These are phyloP conservation scores for Helotiales sp. DNA, from an alignment of 2,329 filamentous ascomycete genomes.

Conservation along the genomic window DNA sequence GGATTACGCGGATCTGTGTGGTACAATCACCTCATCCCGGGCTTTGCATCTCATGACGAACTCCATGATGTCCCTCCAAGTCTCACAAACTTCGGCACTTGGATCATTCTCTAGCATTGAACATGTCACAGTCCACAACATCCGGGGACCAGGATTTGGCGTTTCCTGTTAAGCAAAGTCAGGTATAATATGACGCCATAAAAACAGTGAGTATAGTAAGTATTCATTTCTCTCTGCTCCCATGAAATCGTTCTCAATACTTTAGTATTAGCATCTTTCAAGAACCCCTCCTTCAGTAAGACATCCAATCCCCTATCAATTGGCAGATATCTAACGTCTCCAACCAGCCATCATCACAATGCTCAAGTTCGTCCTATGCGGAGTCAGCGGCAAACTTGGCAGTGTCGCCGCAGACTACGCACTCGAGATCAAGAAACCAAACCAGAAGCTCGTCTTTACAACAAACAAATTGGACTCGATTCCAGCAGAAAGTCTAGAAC, in stretches of 20 bases:
- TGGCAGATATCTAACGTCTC: not conserved
- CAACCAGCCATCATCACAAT: not conserved
- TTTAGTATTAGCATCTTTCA: too few relatives aligned
- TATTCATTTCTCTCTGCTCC: too few relatives aligned
- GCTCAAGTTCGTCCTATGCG: not conserved
- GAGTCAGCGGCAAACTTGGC: not conserved
- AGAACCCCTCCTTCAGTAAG: too few relatives aligned
- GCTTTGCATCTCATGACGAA: not conserved
- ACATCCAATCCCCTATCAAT: too few relatives aligned
- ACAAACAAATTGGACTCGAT: not conserved
- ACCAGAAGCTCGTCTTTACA: not conserved
- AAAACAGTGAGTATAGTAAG: not conserved
- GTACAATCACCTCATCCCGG: not conserved
- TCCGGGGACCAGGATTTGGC: not conserved
- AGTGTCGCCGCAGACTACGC: not conserved
- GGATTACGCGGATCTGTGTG: not conserved
- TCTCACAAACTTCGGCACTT: not conserved
- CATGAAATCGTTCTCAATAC: too few relatives aligned
- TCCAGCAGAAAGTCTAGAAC: not conserved
- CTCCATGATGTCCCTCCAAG: not conserved
- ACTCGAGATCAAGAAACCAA: not conserved
- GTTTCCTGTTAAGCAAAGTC: not conserved
- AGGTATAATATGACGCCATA: not conserved
- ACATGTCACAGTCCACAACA: not conserved
- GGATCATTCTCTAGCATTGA: not conserved